Evolutionary conservation across 2,329 filamentous ascomycete genomes (phyloP), one percentile per base, ranked within the genome.

Genomic region (Colletotrichum sp.): DNA sequence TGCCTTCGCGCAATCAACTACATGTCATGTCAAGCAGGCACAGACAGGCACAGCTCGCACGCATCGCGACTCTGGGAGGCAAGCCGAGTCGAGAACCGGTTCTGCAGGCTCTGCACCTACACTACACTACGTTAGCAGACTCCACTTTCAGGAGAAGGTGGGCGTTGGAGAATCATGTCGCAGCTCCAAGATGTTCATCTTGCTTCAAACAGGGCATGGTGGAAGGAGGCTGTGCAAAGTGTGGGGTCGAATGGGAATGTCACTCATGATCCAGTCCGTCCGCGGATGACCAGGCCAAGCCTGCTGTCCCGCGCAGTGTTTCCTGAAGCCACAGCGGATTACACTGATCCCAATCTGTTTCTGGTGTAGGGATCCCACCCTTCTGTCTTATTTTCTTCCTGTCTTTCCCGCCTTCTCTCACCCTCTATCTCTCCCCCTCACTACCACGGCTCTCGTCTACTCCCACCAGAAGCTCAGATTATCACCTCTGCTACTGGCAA

Each of bases 201-300:
- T 76, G 74, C 66, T 76, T 75, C 74, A 67, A 74, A 76, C 71
- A 39, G 43, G 74, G 71, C 74, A 75, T 75, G 74, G 71, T 67
- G 48, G 43, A 76, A 76, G 74, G 74, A 75, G 74, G 74, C 74
- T 76, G 74, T 76, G 74, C 72, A 75, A 75, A 70, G 74, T 76
- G 74, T 76, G 74, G 74, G 72, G 74, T 76, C 74, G 57, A 75
- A 75, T 76, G 65, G 48, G 59, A 73, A 61, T 76, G 66, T 71
- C 74, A 74, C 66, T 74, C 65, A 63, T 74, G 65, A 73, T 70
- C 65, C 59, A 66, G 52, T 74, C 70, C 65, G 66, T 67, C 59
- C 71, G n/a, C 30, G 48, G 65, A 61, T 66, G 48, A 61, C 43
- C 65, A 55, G 59, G 74, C 74, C 74, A 76, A 76, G 71, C 69